Evolutionary conservation across 2,329 filamentous ascomycete genomes (phyloP), one percentile per base, ranked within the genome.

Genomic region (Cercospora beticola): DNA sequence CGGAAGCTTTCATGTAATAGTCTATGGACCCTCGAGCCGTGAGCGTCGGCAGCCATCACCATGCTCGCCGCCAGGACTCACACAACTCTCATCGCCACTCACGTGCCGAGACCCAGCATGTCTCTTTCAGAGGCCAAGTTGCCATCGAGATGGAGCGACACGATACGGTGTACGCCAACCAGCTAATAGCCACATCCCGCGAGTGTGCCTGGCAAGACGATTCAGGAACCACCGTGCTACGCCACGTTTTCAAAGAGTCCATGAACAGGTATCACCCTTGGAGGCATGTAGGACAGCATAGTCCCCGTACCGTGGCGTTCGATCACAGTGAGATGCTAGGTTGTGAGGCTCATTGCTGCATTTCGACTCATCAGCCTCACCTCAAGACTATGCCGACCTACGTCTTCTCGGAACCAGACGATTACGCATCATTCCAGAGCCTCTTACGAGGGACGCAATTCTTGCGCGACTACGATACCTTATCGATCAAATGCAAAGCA

Each of bases 131-230:
- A 12, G 28, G 57, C 57, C 4, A 36, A 8, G 57, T 60, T 21
- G 57, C 16, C 23, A 60, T 60, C 18, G 57, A 60, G 31, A 31
- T 60, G 57, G 57, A 60, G 16, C 23, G 57, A 30, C 57, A 60
- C 30, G 33, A 60, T 4, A 30, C 28, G 0, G 18, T 60, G 3
- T 21, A 60, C 12, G 57, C 57, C 18, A 36, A 3, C 12, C 28
- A 60, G 57, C 28, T 60, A 12, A 7, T 60, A 18, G 57, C 33
- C 57, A 30, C 57, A 30, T 40, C 30, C 12, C 57, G 33, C 18
- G 33, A 21, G 18, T 60, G 57, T 30, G 26, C 28, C 6, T 60
- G 57, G 57, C 57, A 30, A 26, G 33, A 40, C n/a, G 31, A 60
- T 21, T n/a, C 5, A 30, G 57, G 57, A 60, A 23, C 26, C 57